These are phyloP conservation scores for Penicillium sp. DNA, from an alignment of 2,329 filamentous ascomycete species.

Conservation along the genomic window DNA sequence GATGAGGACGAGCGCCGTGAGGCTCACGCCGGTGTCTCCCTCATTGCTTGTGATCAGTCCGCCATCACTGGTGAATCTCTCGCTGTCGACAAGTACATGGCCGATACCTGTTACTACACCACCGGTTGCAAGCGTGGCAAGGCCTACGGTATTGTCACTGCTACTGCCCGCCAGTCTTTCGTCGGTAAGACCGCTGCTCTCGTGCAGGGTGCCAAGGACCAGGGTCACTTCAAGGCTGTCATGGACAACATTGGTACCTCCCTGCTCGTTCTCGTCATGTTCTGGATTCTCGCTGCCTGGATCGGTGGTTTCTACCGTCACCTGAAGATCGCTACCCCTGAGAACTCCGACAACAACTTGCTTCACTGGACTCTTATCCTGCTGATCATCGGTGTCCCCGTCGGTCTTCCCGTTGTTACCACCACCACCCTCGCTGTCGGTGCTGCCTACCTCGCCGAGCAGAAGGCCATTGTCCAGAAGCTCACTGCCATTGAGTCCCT, in stretches of 20 bases:
- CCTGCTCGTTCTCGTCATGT: slow-evolving; percentile 73
- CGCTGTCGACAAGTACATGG: slow-evolving; percentile 63
- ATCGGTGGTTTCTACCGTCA: slow-evolving; percentile 77
- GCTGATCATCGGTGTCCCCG: slow-evolving; percentile 75
- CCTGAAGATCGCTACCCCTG: slow-evolving; percentile 55
- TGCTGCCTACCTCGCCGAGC: slow-evolving; percentile 73
- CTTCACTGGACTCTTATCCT: slow-evolving; percentile 69
- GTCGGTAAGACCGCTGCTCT: slow-evolving; percentile 74
- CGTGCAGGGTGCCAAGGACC: slow-evolving; percentile 72
- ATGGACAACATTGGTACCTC: slow-evolving; percentile 79
- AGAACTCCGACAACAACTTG: slow-evolving; percentile 61
- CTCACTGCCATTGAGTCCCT: slow-evolving; percentile 76
- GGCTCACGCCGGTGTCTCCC: slow-evolving; percentile 53
- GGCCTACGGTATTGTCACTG: slow-evolving; percentile 67
- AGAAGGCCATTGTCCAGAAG: slow-evolving; percentile 79
- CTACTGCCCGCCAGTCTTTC: slow-evolving; percentile 70
- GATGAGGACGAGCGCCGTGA: neutral
- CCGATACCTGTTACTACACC: slow-evolving; percentile 74
- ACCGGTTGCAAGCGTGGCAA: slow-evolving; percentile 81
- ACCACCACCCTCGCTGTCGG: slow-evolving; percentile 76
- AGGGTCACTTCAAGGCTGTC: slow-evolving; percentile 79
- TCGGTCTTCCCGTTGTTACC: slow-evolving; percentile 77
- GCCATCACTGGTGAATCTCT: slow-evolving; percentile 80
- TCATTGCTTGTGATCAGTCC: slow-evolving; percentile 74
- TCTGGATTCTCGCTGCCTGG: slow-evolving; percentile 74